A percentile compares a stretch with the other conserved stretches of the same genome.
Conservation (phyloP, 2,329 filamentous ascomycete genomes). For the Ceratocystis eucalypticola region DNA sequence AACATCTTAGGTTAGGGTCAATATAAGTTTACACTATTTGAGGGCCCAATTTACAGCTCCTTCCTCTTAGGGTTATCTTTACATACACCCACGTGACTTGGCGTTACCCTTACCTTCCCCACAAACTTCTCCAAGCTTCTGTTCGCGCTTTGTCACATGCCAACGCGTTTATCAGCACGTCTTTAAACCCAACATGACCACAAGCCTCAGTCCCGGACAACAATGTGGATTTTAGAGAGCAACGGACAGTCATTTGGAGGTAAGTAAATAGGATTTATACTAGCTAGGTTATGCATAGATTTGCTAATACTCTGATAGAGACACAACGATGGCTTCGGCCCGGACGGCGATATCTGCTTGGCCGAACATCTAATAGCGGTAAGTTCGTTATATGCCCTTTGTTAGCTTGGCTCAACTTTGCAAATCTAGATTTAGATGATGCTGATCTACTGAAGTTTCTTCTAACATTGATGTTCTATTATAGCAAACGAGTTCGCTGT, state of each 20-base stretch:
- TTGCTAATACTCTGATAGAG: slow-evolving; percentile 3
- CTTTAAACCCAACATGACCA: neutral
- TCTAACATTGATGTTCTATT: too few relatives aligned
- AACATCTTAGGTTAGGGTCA: neutral
- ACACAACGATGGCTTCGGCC: slow-evolving; percentile 17
- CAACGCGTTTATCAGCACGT: neutral
- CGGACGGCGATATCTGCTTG: slow-evolving; percentile 14
- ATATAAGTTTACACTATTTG: neutral
- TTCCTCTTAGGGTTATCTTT: neutral
- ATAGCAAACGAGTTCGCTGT: slow-evolving; percentile 55
- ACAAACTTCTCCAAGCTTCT: neutral
- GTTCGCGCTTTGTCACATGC: neutral
- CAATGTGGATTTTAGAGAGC: slow-evolving; percentile 18
- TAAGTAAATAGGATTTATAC: neutral
- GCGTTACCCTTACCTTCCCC: neutral
- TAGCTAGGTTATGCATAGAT: neutral
- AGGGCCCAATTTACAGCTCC: neutral
- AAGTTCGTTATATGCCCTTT: neutral
- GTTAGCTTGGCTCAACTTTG: too few relatives aligned
- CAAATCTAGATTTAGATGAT: too few relatives aligned
- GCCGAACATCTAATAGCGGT: slow-evolving; percentile 13
- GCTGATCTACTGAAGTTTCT: too few relatives aligned
- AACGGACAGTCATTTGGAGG: slow-evolving; percentile 2
- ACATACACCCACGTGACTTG: neutral
- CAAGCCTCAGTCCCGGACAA: neutral